A percentile compares a stretch with the other conserved stretches of the same genome.
These are phyloP conservation scores for Leptoxyphium fumago DNA, from an alignment of 2,329 filamentous ascomycete species.

Conservation along the genomic window DNA sequence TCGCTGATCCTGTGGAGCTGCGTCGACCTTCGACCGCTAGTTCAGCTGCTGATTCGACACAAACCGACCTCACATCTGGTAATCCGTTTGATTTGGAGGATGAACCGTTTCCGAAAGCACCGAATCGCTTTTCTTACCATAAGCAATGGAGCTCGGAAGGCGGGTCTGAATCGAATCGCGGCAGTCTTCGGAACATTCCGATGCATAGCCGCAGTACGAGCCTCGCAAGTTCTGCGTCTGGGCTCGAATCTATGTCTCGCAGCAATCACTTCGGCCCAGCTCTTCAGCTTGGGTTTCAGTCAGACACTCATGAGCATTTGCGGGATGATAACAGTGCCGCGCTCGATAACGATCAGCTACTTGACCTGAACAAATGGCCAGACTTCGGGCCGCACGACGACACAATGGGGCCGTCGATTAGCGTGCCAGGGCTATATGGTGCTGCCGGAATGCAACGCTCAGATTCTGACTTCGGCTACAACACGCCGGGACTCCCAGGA, in stretches of 20 bases:
- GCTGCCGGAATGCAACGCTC: not conserved
- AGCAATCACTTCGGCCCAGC: conserved; percentile 6
- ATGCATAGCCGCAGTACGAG: conserved; percentile 21
- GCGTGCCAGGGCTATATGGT: not conserved
- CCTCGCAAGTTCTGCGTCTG: conserved; percentile 16
- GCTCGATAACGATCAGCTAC: not conserved
- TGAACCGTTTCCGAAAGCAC: conserved; percentile 13
- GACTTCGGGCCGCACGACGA: conserved; percentile 7
- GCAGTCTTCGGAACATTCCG: conserved; percentile 14
- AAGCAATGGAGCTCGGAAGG: conserved; percentile 22
- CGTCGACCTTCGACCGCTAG: conserved; percentile 28
- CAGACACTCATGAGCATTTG: not conserved
- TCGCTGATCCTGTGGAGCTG: conserved; percentile 24
- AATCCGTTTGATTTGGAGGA: conserved; percentile 38
- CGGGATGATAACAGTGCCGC: not conserved
- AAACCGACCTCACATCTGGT: conserved; percentile 27
- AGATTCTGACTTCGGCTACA: not conserved
- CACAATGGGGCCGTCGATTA: conserved; percentile 1
- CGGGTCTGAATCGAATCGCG: conserved; percentile 10
- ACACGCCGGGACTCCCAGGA: not conserved
- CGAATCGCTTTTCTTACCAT: conserved; percentile 20
- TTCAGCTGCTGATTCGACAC: conserved; percentile 19
- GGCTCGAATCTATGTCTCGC: conserved; percentile 9
- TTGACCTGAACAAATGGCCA: conserved; percentile 8
- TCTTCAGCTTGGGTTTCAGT: conserved; percentile 8